Conservation (phyloP, 2,329 filamentous ascomycete genomes). For the Venturia asperata region DNA sequence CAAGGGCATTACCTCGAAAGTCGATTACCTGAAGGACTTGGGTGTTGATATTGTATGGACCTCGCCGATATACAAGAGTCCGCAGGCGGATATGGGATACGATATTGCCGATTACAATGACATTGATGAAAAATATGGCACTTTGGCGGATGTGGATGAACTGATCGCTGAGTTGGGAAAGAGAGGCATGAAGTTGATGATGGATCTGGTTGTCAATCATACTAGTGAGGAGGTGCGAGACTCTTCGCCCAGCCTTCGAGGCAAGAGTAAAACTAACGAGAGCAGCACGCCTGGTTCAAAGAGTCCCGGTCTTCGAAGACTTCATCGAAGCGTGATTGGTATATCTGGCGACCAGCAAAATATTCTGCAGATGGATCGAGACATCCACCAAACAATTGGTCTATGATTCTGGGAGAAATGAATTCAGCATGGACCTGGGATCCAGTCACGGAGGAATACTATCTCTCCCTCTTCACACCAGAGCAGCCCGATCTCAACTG, state of each 20-base stretch:
- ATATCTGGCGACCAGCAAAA: constrained; percentile 56
- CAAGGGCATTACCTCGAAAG: constrained; percentile 55
- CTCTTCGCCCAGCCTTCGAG: too few relatives aligned
- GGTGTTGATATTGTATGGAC: constrained; percentile 55
- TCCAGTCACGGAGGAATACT: constrained; percentile 41
- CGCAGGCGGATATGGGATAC: constrained; percentile 49
- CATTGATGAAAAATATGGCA: constrained; percentile 43
- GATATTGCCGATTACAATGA: constrained; percentile 43
- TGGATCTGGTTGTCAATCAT: constrained; percentile 43
- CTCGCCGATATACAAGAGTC: constrained; percentile 45
- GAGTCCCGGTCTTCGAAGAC: constrained; percentile 46
- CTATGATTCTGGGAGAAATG: constrained; percentile 33
- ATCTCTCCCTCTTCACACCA: constrained; percentile 40
- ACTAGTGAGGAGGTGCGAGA: constrained; percentile 32
- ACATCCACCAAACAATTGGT: constrained; percentile 52
- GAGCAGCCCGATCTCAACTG: constrained; percentile 45
- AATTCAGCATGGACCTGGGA: constrained; percentile 41
- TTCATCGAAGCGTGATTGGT: constrained; percentile 53
- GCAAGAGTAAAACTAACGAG: accelerated
- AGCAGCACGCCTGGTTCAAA: constrained; percentile 53
- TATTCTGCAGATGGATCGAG: constrained; percentile 48
- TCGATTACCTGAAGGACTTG: constrained; percentile 57
- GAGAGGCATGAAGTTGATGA: constrained; percentile 43
- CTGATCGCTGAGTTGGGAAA: constrained; percentile 39
- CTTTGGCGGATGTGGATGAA: constrained; percentile 39